These are phyloP conservation scores for Fusarium siculi DNA, from an alignment of 2,329 filamentous ascomycete genomes.

Conservation along the genomic window DNA sequence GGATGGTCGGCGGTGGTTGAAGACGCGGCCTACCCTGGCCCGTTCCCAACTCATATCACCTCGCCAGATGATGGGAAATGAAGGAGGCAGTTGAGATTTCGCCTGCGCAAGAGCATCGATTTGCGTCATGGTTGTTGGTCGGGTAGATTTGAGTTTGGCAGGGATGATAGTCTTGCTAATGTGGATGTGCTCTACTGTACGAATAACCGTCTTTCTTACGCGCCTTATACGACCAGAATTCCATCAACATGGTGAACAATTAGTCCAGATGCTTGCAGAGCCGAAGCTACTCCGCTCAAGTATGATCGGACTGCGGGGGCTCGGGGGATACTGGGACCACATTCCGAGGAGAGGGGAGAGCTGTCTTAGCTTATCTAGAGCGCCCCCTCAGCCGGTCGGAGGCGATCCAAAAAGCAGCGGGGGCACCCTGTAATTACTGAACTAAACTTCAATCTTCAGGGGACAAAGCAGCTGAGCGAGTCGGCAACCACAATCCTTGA, in stretches of 20 bases:
- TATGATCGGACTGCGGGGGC: not conserved
- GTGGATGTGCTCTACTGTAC: not conserved
- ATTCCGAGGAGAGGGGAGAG: not conserved
- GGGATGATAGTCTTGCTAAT: fast-evolving
- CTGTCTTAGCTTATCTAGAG: not conserved
- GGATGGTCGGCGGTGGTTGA: not conserved
- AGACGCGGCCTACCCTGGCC: not conserved
- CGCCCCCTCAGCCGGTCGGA: not conserved
- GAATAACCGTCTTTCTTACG: fast-evolving
- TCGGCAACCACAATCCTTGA: too few relatives aligned
- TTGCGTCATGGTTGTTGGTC: not conserved
- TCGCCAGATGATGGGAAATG: not conserved
- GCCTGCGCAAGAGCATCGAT: not conserved
- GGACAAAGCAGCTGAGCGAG: not conserved
- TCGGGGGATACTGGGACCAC: not conserved
- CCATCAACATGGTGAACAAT: too few relatives aligned
- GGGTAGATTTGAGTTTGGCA: not conserved
- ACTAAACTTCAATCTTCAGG: too few relatives aligned
- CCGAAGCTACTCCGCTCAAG: not conserved
- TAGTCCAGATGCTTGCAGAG: not conserved
- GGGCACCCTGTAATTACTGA: not conserved
- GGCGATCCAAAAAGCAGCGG: fast-evolving
- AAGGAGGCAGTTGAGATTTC: not conserved
- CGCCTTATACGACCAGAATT: not conserved
- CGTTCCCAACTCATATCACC: not conserved